Conservation (phyloP, 176 grass and related monocot species). For the Pontederia crassipes region DNA sequence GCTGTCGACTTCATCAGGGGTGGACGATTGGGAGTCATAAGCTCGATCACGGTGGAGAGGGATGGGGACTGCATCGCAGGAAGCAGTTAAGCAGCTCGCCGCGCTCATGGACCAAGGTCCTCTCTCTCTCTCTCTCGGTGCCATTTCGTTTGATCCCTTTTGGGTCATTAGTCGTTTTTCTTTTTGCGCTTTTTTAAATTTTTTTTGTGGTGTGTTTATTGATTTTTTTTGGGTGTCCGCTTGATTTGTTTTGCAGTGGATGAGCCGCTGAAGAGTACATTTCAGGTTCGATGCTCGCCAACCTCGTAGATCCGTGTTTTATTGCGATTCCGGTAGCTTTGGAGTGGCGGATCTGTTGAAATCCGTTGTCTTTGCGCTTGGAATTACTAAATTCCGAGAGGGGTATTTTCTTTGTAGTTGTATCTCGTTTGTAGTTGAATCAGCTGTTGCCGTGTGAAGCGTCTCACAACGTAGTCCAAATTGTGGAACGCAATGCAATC, state of each 20-base stretch:
- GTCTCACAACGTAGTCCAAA: too few species aligned
- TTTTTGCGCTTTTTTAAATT: too few species aligned
- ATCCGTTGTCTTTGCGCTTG: too few species aligned
- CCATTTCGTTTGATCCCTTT: neutral
- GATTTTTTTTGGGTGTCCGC: neutral
- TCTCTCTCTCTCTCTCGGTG: neutral
- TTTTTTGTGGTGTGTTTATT: too few species aligned
- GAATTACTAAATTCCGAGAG: too few species aligned
- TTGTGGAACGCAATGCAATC: too few species aligned
- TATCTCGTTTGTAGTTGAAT: too few species aligned
- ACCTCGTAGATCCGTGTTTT: neutral
- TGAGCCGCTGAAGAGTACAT: constrained; percentile 3
- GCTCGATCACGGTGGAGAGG: neutral
- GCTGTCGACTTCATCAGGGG: too few species aligned
- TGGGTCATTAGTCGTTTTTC: too few species aligned
- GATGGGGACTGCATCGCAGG: neutral
- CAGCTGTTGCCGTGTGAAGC: too few species aligned
- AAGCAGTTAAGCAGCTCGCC: neutral
- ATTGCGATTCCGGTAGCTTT: neutral
- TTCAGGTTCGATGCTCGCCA: constrained; percentile 3
- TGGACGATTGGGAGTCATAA: too few species aligned
- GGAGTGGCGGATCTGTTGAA: constrained; percentile 4
- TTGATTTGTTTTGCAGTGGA: constrained; percentile 13
- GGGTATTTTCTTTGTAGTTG: too few species aligned
- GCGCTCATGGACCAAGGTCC: constrained; percentile 8